Evolutionary conservation across 2,329 filamentous ascomycete species (phyloP), one percentile per base, ranked within the genome.

Genomic region (Trichoderma gracile): DNA sequence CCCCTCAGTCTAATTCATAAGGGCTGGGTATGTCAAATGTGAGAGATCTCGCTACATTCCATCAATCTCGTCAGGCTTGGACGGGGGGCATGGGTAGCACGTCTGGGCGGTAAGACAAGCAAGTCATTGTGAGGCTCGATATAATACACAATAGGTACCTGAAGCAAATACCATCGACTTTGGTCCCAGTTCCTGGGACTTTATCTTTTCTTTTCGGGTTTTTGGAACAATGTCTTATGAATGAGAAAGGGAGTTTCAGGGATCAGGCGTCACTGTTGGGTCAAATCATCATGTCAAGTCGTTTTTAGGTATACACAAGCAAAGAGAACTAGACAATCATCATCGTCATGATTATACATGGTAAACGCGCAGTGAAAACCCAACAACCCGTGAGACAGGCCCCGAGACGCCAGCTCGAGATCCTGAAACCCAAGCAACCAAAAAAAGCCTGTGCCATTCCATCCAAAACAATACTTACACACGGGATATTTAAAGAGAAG

Each of bases 1-100:
- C 52, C 70, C 75, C n/a, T 83, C 81, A 0, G 76, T 75, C 14
- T 81, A 82, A 60, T 78, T 76, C 10, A 10, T 30, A 30, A 54
- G 10, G 71, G 62, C 25, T 75, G 69, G 67, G 21, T 60, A 25
- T 12, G 21, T 30, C 30, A 7, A 5, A 3, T 42, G 33, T 23
- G 42, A 42, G 30, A 52, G 7, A 17, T 21, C 21, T 7, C 38
- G 12, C 30, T 12, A 3, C 23, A 33, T 27, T 21, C 21, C 50
- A 3, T 14, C 10, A 21, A 6, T 14, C 0, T 42, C 56, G 4
- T 7, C n/a, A 23, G 9, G 6, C 14, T 40, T 17, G 10, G 2
- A 27, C 21, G 33, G 14, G 15, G 17, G 27, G 46, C 12, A 19
- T n/a, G 17, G 49, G 17, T 27, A 17, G 42, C 15, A 43, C 21